Evolutionary conservation across 345 rosid genomes (phyloP), one percentile per base, ranked within the genome.

Genomic region (Eucalyptus decipiens): DNA sequence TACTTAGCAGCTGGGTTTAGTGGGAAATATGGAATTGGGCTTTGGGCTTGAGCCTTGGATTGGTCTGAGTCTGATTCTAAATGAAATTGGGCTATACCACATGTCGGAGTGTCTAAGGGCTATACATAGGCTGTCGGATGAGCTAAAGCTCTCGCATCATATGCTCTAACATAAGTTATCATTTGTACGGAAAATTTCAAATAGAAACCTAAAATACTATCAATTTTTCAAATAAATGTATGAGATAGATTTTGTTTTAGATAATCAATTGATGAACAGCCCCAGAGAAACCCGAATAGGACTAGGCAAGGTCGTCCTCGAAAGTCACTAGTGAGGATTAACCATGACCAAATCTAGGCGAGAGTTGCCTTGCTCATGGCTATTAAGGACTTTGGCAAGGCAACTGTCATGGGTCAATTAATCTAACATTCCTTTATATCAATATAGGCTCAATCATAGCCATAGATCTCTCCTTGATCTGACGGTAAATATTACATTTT

Each of bases 101-200:
- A 7, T 30, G 34, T 30, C 3, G 0, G 1, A 28, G 65, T 26
- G n/a, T 58, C 10, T 52, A 0, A 19, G 1, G 30, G 62, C 30
- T 24, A 26, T 60, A 60, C 32, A 60, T 60, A 6, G 32, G 7
- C 16, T 6, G 0, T n/a, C 1, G 3, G 21, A 65, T 65, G 19
- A n/a, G 21, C 21, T 65, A 8, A 21, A 65, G 76, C 76, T n/a
- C 76, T 30, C 37, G 2, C 2, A 7, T 2, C 10, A 65, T 8
- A 12, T 65, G 9, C 5, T n/a, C 5, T 15, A 5, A n/a, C 37
- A 15, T 65, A 16, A n/a, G n/a, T 65, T 3, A 28, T 28, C 16
- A 62, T 28, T 62, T 52, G 5, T 52, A 1, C 0, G 56, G 5
- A 8, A 52, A 52, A 3, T 52, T 2, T 52, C 56, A 52, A 19